Conservation (phyloP, 768 basidiomycete genomes). For the Amanita muscaria region DNA sequence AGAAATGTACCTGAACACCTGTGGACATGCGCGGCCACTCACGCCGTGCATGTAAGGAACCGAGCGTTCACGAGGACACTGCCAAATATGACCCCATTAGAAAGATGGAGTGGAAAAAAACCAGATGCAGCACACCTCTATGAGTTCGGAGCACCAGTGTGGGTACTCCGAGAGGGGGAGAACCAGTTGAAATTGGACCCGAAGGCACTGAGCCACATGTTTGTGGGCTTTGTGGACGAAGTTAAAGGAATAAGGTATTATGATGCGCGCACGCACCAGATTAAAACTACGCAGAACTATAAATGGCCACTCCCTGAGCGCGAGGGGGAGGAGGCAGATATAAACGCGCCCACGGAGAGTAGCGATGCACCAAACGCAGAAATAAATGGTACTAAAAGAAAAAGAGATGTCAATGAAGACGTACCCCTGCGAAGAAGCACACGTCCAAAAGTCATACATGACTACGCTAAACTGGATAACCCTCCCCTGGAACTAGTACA, state of each 20-base stretch:
- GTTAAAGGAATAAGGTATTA: not conserved
- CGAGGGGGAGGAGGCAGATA: not conserved
- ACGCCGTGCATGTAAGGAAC: slow-evolving; percentile 17
- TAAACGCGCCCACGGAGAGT: too few relatives aligned
- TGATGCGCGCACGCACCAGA: not conserved
- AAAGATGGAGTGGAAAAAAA: slow-evolving; percentile 13
- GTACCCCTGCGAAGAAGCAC: not conserved
- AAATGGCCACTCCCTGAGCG: not conserved
- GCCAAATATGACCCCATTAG: slow-evolving; percentile 10
- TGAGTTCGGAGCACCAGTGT: slow-evolving; percentile 15
- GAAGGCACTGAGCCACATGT: not conserved
- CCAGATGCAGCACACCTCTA: slow-evolving; percentile 18
- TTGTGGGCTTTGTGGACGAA: not conserved
- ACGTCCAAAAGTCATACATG: not conserved
- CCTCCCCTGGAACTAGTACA: not conserved
- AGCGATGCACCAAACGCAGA: too few relatives aligned
- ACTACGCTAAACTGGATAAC: not conserved
- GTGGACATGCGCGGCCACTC: slow-evolving; percentile 16
- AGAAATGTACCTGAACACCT: slow-evolving; percentile 11
- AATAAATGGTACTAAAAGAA: too few relatives aligned
- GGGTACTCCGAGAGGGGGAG: not conserved
- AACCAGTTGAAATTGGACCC: not conserved
- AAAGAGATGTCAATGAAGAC: too few relatives aligned
- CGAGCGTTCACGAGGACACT: slow-evolving; percentile 9
- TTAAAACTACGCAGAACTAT: not conserved